Evolutionary conservation across 257 asterid genomes (phyloP).

Genomic region (Nicotiana sylvestris): DNA sequence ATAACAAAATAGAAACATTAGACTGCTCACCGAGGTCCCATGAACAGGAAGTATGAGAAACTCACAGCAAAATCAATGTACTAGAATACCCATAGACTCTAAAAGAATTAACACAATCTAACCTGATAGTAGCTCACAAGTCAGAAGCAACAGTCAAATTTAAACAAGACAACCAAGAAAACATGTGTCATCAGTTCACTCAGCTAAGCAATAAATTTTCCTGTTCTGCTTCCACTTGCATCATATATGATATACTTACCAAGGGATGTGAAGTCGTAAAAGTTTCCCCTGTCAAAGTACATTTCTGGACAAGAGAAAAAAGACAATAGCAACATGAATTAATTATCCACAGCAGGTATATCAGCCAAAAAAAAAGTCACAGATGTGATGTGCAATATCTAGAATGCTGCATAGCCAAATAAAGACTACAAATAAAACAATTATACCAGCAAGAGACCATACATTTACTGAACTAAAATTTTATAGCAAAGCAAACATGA

Average conservation of each 20-base stretch:
- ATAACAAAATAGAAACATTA: background rate
- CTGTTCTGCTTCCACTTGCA: background rate
- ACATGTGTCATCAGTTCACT: background rate
- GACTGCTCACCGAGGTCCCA: slow-evolving; percentile 4
- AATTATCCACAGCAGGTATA: background rate
- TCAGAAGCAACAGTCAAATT: background rate
- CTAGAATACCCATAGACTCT: background rate
- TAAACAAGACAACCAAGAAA: background rate
- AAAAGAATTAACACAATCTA: background rate
- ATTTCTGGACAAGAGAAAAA: slow-evolving; percentile 42
- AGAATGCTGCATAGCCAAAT: background rate
- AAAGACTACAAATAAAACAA: background rate
- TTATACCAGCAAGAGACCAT: background rate
- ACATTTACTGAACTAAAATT: background rate
- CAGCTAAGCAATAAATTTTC: background rate
- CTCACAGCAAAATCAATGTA: slow-evolving; percentile 1
- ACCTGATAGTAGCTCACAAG: background rate
- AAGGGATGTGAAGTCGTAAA: slow-evolving; percentile 87
- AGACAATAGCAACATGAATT: slow-evolving; percentile 1
- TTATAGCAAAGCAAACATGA: background rate
- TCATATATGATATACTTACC: slow-evolving; percentile 40
- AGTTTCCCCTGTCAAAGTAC: slow-evolving; percentile 85
- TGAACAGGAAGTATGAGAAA: background rate
- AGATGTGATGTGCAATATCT: background rate
- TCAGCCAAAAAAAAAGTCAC: background rate